phyloP scores from a whole-genome alignment of 169 alveolate genomes.

The Cryptosporidium meleagridis region DNA sequence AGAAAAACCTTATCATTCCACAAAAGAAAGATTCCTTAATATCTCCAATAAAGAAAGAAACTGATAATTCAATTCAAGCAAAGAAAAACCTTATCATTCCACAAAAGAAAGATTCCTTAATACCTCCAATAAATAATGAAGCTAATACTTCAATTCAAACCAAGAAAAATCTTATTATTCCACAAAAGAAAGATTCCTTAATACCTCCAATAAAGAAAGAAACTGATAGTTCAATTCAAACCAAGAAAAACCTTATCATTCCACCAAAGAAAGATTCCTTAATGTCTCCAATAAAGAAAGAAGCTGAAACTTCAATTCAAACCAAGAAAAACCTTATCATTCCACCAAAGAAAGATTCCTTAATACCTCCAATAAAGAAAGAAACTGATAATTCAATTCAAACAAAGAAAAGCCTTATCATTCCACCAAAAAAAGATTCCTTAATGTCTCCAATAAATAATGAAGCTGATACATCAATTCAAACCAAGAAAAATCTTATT shows the following conservation, averaged over 20 bases:
- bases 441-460: not conserved
- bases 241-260: not conserved
- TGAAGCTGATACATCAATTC: not conserved
- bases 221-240: not conserved
- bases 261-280: not conserved
- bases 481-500: not conserved
- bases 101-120: not conserved
- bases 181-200: not conserved
- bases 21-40: not conserved
- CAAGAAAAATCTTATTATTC: not conserved
- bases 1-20: not conserved
- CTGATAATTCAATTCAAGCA: not conserved
- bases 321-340: not conserved
- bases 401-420: not conserved
- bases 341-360: not conserved
- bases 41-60: not conserved
- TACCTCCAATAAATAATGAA: not conserved
- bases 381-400: not conserved
- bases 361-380: not conserved
- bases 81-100: not conserved
- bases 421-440: not conserved
- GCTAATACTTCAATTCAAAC: not conserved
- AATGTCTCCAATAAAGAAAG: not conserved
- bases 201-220: not conserved
- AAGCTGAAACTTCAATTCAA: not conserved